Evolutionary conservation across 495 filamentous ascomycete genomes (phyloP).

Genomic region (Neurospora sp.): DNA sequence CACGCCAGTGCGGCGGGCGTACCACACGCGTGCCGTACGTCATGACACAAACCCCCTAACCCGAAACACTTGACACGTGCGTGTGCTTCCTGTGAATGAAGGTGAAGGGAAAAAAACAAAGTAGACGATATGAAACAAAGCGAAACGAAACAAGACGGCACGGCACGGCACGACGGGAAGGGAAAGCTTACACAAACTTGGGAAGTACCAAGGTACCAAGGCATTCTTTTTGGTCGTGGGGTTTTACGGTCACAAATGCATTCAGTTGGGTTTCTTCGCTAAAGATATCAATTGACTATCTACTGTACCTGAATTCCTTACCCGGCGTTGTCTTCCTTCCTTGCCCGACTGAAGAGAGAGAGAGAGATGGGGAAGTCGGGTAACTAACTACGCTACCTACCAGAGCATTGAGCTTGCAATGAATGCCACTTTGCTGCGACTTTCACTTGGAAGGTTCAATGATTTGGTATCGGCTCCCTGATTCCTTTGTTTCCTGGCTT

Average conservation of each 20-base stretch:
- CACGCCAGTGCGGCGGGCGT: not conserved
- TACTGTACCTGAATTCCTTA: not conserved
- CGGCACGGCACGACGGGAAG: not conserved
- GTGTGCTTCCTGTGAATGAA: not conserved
- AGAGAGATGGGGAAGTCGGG: too few relatives aligned
- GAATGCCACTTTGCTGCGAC: not conserved
- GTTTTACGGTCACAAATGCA: too few relatives aligned
- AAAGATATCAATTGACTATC: not conserved
- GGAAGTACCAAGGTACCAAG: too few relatives aligned
- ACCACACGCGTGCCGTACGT: not conserved
- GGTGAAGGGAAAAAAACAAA: not conserved
- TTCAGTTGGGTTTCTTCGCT: not conserved
- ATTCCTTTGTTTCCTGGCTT: too few relatives aligned
- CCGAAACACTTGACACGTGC: not conserved
- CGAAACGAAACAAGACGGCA: not conserved
- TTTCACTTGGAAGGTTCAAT: not conserved
- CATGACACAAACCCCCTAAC: not conserved
- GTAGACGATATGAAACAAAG: not conserved
- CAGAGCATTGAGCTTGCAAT: not conserved
- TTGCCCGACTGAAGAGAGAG: too few relatives aligned
- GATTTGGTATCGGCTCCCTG: too few relatives aligned
- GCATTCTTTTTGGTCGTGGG: too few relatives aligned
- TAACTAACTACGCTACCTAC: not conserved
- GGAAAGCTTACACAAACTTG: not conserved
- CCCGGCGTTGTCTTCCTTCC: too few relatives aligned